These are phyloP conservation scores for Blastocystis sp. DNA, from an alignment of 352 stramenopile genomes.

Conservation along the genomic window DNA sequence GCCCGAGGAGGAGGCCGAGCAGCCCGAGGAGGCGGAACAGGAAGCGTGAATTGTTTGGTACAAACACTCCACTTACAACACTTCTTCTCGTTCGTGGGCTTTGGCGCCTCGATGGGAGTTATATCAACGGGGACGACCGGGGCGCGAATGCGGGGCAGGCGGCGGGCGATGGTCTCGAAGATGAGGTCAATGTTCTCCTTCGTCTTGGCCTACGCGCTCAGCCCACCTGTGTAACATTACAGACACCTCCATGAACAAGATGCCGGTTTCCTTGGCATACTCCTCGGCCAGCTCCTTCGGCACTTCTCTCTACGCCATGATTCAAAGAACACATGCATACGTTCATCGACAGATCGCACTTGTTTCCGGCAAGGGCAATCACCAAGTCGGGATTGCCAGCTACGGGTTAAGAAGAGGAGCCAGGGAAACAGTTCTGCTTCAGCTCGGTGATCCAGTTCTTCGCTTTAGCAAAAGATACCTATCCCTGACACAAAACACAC, in stretches of 20 bases:
- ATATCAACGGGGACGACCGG: slow-evolving; percentile 15
- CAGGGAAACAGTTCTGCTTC: slow-evolving; percentile 81
- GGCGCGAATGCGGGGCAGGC: slow-evolving; percentile 54
- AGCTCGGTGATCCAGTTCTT: slow-evolving; percentile 91
- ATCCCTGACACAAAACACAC: not conserved
- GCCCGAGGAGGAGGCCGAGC: not conserved
- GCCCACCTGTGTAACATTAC: slow-evolving; percentile 75
- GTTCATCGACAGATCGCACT: slow-evolving; percentile 85
- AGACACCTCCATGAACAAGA: slow-evolving; percentile 71
- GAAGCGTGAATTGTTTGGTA: not conserved
- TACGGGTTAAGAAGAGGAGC: not conserved
- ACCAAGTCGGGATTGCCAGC: slow-evolving; percentile 81
- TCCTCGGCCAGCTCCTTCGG: slow-evolving; percentile 79
- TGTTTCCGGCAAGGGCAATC: slow-evolving; percentile 88
- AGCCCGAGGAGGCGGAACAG: not conserved
- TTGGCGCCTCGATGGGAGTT: slow-evolving; percentile 2
- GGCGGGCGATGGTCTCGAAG: slow-evolving; percentile 79
- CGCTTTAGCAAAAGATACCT: slow-evolving; percentile 86
- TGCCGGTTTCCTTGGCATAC: slow-evolving; percentile 87
- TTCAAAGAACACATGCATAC: slow-evolving; percentile 45
- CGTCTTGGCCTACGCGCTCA: slow-evolving; percentile 85
- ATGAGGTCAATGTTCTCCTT: slow-evolving; percentile 85
- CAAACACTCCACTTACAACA: slow-evolving; percentile 61
- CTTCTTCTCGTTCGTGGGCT: slow-evolving; percentile 60
- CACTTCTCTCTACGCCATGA: slow-evolving; percentile 76